Percentiles rank a stretch among this genome's conserved stretches.
Conservation (phyloP, 1,139 yeast genomes). For the Komagataea norvegica region DNA sequence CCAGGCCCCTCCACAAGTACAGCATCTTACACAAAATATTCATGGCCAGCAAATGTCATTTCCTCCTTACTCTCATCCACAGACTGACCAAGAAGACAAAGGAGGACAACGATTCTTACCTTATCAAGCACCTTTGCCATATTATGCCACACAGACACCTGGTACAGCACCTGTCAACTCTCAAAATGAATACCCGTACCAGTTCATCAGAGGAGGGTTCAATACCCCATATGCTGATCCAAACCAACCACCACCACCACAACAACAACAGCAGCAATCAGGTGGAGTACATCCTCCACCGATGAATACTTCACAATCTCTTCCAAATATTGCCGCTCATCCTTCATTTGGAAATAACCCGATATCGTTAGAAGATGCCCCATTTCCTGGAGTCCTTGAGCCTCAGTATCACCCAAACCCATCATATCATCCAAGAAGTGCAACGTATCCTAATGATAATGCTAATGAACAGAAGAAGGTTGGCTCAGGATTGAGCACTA, state of each 20-base stretch:
- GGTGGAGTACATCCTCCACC: constrained; percentile 7
- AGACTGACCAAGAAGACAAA: constrained; percentile 2
- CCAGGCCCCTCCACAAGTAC: not conserved
- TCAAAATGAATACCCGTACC: constrained; percentile 2
- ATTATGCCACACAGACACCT: not conserved
- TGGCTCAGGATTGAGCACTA: constrained; percentile 13
- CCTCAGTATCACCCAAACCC: constrained; percentile 8
- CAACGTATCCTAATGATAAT: constrained; percentile 19
- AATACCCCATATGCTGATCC: not conserved
- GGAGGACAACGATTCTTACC: not conserved
- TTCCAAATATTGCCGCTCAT: constrained; percentile 4
- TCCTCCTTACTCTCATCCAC: not conserved
- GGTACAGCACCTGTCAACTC: not conserved
- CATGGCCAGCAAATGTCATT: constrained; percentile 1
- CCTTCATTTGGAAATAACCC: not conserved
- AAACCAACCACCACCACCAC: constrained; percentile 1
- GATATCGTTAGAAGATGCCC: constrained; percentile 11
- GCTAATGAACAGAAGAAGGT: constrained; percentile 10
- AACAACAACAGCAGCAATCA: too few relatives aligned
- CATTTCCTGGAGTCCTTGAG: constrained; percentile 17
- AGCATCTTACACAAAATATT: not conserved
- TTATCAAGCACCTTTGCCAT: not conserved
- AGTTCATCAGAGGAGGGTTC: not conserved
- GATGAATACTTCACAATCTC: constrained; percentile 7
- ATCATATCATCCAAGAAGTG: constrained; percentile 14